phyloP scores from a whole-genome alignment of 768 basidiomycete species.

The Serendipita vermifera region DNA sequence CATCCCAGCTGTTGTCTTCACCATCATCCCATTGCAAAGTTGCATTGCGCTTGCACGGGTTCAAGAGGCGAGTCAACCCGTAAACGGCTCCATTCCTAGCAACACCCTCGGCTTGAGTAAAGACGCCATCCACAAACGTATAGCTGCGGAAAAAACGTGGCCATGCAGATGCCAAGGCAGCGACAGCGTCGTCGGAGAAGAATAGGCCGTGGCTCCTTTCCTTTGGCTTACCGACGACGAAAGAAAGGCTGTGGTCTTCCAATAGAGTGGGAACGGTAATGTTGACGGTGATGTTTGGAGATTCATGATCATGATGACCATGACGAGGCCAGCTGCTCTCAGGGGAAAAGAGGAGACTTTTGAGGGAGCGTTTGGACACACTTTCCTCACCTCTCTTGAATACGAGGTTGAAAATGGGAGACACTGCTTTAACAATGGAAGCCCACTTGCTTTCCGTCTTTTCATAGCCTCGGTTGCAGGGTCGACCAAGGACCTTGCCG shows the following conservation, averaged over 20 bases:
- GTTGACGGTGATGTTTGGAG: conserved; percentile 22
- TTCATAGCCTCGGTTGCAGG: neutral
- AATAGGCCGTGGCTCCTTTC: conserved; percentile 29
- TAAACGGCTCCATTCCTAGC: conserved; percentile 48
- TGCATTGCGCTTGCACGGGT: conserved; percentile 22
- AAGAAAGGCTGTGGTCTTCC: conserved; percentile 31
- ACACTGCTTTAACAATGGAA: neutral
- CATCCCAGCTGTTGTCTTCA: conserved; percentile 28
- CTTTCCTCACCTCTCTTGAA: too few species aligned
- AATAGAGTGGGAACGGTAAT: conserved; percentile 32
- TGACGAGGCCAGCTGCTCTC: conserved; percentile 5
- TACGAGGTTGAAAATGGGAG: too few species aligned
- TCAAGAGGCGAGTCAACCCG: conserved; percentile 30
- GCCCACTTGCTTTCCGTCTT: neutral
- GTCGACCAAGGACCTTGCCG: neutral
- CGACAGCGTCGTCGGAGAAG: conserved; percentile 24
- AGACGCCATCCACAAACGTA: conserved; percentile 30
- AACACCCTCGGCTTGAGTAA: conserved; percentile 34
- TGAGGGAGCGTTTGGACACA: neutral
- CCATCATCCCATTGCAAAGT: conserved; percentile 6
- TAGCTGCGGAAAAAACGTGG: conserved; percentile 20
- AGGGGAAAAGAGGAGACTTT: conserved; percentile 10
- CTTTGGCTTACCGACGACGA: conserved; percentile 33
- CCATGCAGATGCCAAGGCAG: conserved; percentile 17
- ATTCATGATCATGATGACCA: neutral